Evolutionary conservation across 352 stramenopile species (phyloP), one percentile per base, ranked within the genome.

Genomic region (Pythium volutum): DNA sequence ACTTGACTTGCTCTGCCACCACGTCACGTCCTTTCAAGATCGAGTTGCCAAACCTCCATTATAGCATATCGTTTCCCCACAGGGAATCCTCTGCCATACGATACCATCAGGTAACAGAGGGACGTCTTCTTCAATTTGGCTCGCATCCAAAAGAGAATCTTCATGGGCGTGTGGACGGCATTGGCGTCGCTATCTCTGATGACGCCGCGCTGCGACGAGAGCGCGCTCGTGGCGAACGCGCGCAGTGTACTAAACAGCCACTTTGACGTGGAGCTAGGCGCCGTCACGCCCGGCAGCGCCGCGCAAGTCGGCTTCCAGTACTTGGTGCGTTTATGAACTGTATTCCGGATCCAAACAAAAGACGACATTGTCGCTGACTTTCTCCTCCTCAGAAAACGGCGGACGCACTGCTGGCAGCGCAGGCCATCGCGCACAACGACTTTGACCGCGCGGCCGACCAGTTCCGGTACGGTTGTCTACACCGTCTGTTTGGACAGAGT

Each of bases 341-440:
- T 27, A 18, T 48, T n/a, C n/a, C n/a, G n/a, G n/a, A n/a, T n/a
- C n/a, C n/a, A n/a, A n/a, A n/a, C n/a, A n/a, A 43, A 43, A n/a
- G 41, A 26, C 25, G 6, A 6, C 4, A 15, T 25, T 16, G 20
- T 50, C 22, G 9, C 14, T 41, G 48, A 26, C 4, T 39, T 14
- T 41, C 11, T n/a, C 3, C 23, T 25, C 9, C 16, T n/a, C 59
- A 79, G 70, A 93, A 92, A 86, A 79, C 79, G 4, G 74, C 73
- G 2, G 86, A 95, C 26, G 84, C 84, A 56, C 67, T 95, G 45
- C 59, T 95, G 14, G 84, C 86, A 7, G 82, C 84, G 5, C 86
- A 95, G 72, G 86, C 86, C 25, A 69, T 91, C 57, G 83, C 86
- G 2, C 86, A 95, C 47, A 70, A 82, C 41, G 77, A 95, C 70